Conservation (phyloP, 129 eudicot species). For the Flaveria robusta region DNA sequence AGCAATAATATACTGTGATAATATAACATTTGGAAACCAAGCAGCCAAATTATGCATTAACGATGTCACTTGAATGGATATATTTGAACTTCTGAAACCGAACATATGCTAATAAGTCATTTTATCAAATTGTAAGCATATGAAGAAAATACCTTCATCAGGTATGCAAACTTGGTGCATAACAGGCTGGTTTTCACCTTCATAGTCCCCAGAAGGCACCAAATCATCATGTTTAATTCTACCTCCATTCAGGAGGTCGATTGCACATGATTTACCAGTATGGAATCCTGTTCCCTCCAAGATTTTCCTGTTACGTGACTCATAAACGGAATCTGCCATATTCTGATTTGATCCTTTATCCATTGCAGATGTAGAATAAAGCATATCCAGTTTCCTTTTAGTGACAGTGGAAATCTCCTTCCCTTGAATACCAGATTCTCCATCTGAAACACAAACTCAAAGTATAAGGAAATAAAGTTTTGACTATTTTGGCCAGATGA, state of each 20-base stretch:
- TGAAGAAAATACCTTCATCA: conserved; percentile 56
- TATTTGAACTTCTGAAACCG: background rate
- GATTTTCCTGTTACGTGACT: conserved; percentile 34
- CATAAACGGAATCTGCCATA: conserved; percentile 43
- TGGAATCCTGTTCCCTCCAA: conserved; percentile 38
- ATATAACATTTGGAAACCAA: conserved; percentile 17
- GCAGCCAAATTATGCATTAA: background rate
- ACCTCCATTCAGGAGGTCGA: conserved; percentile 33
- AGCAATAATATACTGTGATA: conserved; percentile 8
- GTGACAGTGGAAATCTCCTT: conserved; percentile 47
- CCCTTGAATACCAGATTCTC: conserved; percentile 86
- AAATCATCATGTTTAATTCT: conserved; percentile 29
- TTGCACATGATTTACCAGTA: conserved; percentile 28
- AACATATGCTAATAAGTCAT: background rate
- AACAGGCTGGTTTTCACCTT: conserved; percentile 71
- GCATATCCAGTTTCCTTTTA: conserved; percentile 46
- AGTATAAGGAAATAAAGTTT: background rate
- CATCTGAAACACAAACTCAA: conserved; percentile 51
- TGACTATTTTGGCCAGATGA: background rate
- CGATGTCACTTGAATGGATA: background rate
- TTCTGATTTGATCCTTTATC: conserved; percentile 62
- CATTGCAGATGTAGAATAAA: conserved; percentile 49
- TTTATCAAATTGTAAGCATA: conserved; percentile 25
- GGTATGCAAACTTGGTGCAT: conserved; percentile 43
- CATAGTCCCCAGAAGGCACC: conserved; percentile 48